Conservation (phyloP, 441 rosid genomes). For the Flueggea neowawraea region DNA sequence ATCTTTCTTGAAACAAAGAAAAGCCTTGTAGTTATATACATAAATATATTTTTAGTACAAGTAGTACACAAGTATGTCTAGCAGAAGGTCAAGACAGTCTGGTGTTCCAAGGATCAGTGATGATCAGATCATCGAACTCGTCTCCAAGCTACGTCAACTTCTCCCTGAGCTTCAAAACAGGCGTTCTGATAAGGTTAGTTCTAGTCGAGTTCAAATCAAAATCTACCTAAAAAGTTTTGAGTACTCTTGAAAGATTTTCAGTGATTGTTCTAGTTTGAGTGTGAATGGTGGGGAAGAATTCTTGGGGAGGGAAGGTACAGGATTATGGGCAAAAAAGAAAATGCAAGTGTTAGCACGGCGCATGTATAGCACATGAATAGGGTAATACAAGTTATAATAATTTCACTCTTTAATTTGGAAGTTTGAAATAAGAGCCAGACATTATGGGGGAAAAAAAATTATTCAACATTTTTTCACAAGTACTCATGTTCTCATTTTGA, state of each 20-base stretch:
- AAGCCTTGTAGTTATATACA: not conserved
- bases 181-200: slow-evolving; percentile 68
- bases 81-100: slow-evolving; percentile 69
- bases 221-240: slow-evolving; percentile 1
- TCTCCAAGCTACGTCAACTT: slow-evolving; percentile 75
- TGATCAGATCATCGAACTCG: slow-evolving; percentile 84
- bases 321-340: too few relatives aligned
- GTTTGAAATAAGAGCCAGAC: slow-evolving; percentile 25
- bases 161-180: slow-evolving; percentile 88
- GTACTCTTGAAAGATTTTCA: too few relatives aligned
- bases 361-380: not conserved
- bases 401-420: slow-evolving; percentile 11
- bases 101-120: slow-evolving; percentile 69
- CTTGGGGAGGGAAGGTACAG: too few relatives aligned
- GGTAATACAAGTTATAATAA: slow-evolving; percentile 7
- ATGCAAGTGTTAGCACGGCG: too few relatives aligned
- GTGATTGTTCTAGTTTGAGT: too few relatives aligned
- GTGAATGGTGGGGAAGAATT: too few relatives aligned
- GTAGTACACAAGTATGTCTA: slow-evolving; percentile 49
- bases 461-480: slow-evolving; percentile 12
- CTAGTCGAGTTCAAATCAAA: too few relatives aligned
- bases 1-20: not conserved
- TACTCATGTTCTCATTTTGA: slow-evolving; percentile 21
- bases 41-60: not conserved
- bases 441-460: slow-evolving; percentile 12